These are phyloP conservation scores for Lathyrus oleraceus DNA, from an alignment of 306 rosid genomes.

Conservation along the genomic window DNA sequence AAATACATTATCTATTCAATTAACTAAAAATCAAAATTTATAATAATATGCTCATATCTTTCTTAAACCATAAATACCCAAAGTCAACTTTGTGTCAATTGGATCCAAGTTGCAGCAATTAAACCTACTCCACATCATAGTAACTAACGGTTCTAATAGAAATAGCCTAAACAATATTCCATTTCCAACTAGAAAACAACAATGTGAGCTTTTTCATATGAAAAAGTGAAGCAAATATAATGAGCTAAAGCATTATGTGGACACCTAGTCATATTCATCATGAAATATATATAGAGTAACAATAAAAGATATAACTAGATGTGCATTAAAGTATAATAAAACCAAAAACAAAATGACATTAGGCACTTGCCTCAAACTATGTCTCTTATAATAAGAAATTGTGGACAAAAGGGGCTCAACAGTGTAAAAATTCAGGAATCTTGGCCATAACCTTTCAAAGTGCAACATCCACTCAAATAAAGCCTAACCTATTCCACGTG, in stretches of 20 bases:
- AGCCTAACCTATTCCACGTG: conserved; percentile 40
- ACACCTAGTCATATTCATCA: conserved; percentile 27
- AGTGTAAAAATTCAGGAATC: conserved; percentile 75
- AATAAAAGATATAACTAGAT: not conserved
- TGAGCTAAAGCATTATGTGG: conserved; percentile 19
- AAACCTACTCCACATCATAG: not conserved
- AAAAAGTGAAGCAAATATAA: conserved; percentile 7
- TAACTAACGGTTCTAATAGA: not conserved
- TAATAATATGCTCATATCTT: too few relatives aligned
- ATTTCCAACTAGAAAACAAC: conserved; percentile 21
- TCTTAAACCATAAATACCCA: not conserved
- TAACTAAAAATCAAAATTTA: too few relatives aligned
- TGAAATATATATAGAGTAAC: conserved; percentile 12
- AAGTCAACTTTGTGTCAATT: conserved; percentile 10
- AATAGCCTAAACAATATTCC: conserved; percentile 8
- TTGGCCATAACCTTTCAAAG: conserved; percentile 57
- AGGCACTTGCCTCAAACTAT: conserved; percentile 40
- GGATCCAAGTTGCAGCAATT: conserved; percentile 17
- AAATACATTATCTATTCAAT: too few relatives aligned
- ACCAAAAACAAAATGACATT: not conserved
- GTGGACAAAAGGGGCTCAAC: conserved; percentile 79
- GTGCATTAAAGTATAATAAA: not conserved
- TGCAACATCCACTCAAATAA: conserved; percentile 41
- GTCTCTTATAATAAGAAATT: conserved; percentile 57
- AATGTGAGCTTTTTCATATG: not conserved